Conservation (phyloP, 2,329 filamentous ascomycete genomes). For the Fusarium proliferatum region DNA sequence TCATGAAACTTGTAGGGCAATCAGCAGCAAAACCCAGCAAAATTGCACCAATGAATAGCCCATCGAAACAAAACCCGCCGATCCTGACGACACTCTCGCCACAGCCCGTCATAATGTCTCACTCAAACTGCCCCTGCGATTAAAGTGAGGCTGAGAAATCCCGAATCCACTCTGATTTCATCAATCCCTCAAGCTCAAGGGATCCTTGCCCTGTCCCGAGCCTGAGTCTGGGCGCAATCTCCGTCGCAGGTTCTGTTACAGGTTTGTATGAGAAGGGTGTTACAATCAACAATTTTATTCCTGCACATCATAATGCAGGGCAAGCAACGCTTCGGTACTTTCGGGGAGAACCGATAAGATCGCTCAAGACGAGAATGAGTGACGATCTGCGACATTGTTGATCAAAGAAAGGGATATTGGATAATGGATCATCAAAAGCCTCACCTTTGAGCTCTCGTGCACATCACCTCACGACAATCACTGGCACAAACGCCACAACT, state of each 20-base stretch:
- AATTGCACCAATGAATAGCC: conserved; percentile 18
- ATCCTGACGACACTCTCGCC: conserved; percentile 33
- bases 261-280: conserved; percentile 30
- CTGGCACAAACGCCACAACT: neutral
- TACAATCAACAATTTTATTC: conserved; percentile 1
- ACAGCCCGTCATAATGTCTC: conserved; percentile 23
- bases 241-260: conserved; percentile 42
- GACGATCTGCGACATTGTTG: conserved; percentile 1
- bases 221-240: conserved; percentile 26
- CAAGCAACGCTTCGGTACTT: neutral
- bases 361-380: neutral
- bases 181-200: neutral
- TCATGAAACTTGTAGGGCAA: conserved; percentile 10
- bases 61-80: conserved; percentile 8
- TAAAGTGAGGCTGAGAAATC: conserved; percentile 32
- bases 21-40: conserved; percentile 7
- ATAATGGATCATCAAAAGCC: conserved; percentile 26
- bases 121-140: conserved; percentile 20
- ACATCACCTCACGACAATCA: conserved; percentile 22
- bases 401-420: conserved; percentile 8
- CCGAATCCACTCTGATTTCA: conserved; percentile 16
- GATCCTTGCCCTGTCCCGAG: conserved; percentile 15
- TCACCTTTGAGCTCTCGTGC: conserved; percentile 5
- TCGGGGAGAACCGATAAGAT: conserved; percentile 11
- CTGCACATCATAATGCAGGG: conserved; percentile 25